Base-by-base conservation (phyloP, 768 basidiomycete species). In the Plicaturopsis crispa region DNA sequence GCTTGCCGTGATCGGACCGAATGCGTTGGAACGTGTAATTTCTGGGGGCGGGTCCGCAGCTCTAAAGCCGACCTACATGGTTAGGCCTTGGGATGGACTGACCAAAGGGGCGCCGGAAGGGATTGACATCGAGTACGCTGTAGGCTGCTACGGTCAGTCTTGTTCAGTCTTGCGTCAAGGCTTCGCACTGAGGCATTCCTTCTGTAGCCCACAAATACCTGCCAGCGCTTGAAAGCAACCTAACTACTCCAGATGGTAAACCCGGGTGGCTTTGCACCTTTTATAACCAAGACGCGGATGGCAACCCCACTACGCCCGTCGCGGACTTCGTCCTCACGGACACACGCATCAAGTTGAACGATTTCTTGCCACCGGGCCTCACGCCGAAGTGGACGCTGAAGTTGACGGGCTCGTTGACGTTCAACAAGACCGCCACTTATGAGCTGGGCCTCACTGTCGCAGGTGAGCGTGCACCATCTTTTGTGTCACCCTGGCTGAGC, bases 31-130 rank as follows among this genome's bases (percentile, higher is more conserved):
- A 35, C 57, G 71, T 26, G 66, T 83, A 5, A 75, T 84, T 32
- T 86, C 82, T 14, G 81, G 81, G 10, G 87, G 86, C 18, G 85
- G 86, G 24, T 85, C 85, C 23, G 81, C 83, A 7, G 79, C 80
- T 7, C 65, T 90, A 38, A 82, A 77, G 42, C 63, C 81, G 1
- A 73, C 69, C 12, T 85, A 84, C 62, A 65, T 75, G 20, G 62
- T 78, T 13, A 74, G 73, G 4, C 83, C 84, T 2, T 80, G 65
- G 50, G 70, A 78, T 8, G 83, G 80, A 6, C 63, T 86, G 18
- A 50, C 53, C 11, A 54, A 55, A n/a, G 68, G 63, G 35, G 72
- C 72, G 7, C 72, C 73, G 4, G 59, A 65, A 16, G 67, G 63
- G 4, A 54, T 76, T 21, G 65, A 72, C 4, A 59, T 84, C 40